A percentile compares a stretch with the other conserved stretches of the same genome.
Conservation (phyloP, 2,329 filamentous ascomycete genomes). For the Venturia oleaginea region DNA sequence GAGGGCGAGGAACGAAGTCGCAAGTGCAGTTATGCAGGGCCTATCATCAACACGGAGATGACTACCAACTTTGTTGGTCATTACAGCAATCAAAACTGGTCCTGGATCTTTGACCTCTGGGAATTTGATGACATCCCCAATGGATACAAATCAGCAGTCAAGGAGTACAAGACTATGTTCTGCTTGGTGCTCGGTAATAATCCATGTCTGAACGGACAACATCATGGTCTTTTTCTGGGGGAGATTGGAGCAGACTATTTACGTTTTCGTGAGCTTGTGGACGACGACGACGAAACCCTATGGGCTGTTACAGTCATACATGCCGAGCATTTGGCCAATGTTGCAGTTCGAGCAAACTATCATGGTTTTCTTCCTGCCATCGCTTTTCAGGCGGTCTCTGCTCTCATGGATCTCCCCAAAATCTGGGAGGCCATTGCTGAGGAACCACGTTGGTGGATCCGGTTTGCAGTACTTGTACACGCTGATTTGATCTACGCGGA, state of each 20-base stretch:
- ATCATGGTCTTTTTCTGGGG: background rate
- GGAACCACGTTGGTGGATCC: background rate
- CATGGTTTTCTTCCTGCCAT: background rate
- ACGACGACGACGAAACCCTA: background rate
- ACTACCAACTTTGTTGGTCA: background rate
- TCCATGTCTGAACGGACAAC: background rate
- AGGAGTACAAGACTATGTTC: conserved; percentile 5
- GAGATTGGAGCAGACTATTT: background rate
- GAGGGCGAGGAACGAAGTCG: background rate
- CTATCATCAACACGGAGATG: background rate
- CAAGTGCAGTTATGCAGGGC: background rate
- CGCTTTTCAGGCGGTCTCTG: background rate
- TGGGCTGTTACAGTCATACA: background rate
- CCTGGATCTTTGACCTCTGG: background rate
- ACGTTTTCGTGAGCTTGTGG: background rate
- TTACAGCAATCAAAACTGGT: background rate
- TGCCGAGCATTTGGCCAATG: conserved; percentile 1
- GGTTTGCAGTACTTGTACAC: background rate
- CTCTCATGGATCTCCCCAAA: background rate
- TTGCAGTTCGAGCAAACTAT: background rate
- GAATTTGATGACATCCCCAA: background rate
- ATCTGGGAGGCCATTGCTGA: background rate
- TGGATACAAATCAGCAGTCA: background rate
- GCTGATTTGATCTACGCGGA: background rate
- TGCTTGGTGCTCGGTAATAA: background rate